Conservation (phyloP, 441 rosid species). For the Hura crepitans region DNA sequence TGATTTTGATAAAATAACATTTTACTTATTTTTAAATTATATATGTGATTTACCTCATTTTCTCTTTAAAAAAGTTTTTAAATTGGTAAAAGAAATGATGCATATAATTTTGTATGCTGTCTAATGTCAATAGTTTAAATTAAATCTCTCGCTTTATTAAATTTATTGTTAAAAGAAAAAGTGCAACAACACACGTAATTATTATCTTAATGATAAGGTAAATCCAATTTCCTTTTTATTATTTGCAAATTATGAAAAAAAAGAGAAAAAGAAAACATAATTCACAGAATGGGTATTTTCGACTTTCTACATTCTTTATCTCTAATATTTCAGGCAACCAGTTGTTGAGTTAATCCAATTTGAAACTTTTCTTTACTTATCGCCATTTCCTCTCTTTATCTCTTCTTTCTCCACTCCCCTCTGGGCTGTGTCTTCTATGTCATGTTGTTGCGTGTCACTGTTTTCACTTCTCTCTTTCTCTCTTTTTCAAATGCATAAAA, state of each 20-base stretch:
- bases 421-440: not conserved
- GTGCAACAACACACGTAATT: no score
- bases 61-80: no score
- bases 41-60: not conserved
- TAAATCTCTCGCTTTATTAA: no score
- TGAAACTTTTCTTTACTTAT: not conserved
- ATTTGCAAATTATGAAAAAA: no score
- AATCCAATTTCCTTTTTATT: no score
- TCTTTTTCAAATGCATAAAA: conserved; percentile 38
- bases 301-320: not conserved
- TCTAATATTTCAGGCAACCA: not conserved
- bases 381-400: not conserved
- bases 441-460: conserved; percentile 19
- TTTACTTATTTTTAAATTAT: no score
- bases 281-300: not conserved
- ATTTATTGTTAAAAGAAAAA: no score
- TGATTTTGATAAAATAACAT: no score
- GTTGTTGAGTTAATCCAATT: conserved; percentile 1
- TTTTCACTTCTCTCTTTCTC: conserved; percentile 13
- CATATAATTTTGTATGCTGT: no score
- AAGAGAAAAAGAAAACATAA: not conserved
- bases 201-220: no score
- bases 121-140: no score
- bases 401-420: not conserved
- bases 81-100: no score